Evolutionary conservation across 2,329 filamentous ascomycete species (phyloP).

Genomic region (Fusarium tjaetaba): DNA sequence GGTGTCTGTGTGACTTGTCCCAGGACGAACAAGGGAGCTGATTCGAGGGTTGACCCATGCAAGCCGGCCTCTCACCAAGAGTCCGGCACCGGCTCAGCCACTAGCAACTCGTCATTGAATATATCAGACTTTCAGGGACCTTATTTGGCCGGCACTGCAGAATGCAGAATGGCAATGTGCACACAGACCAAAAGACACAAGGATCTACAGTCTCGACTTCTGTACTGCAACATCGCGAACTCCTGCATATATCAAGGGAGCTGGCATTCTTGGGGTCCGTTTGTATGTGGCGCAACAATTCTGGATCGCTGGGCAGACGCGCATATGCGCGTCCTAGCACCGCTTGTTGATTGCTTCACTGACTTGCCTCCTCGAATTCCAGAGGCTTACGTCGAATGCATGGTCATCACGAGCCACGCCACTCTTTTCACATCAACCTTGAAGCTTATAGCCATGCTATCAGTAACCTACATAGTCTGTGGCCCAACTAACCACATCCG

Average conservation of each 20-base stretch:
- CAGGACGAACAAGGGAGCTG: constrained; percentile 27
- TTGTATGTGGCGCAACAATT: constrained; percentile 18
- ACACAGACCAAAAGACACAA: not conserved
- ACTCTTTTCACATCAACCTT: not conserved
- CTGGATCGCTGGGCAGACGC: constrained; percentile 10
- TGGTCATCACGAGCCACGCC: constrained; percentile 33
- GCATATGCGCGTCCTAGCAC: constrained; percentile 24
- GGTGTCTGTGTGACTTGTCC: constrained; percentile 36
- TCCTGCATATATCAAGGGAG: constrained; percentile 16
- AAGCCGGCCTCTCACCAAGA: constrained; percentile 21
- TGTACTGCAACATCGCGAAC: constrained; percentile 15
- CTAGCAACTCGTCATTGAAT: constrained; percentile 34
- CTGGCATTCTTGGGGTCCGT: constrained; percentile 21
- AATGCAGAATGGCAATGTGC: constrained; percentile 1
- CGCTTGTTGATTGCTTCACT: constrained; percentile 28
- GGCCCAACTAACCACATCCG: not conserved
- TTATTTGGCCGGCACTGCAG: constrained; percentile 6
- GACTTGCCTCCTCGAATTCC: constrained; percentile 30
- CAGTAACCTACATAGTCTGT: not conserved
- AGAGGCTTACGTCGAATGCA: constrained; percentile 25
- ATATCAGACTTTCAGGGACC: constrained; percentile 24
- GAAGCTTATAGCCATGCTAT: not conserved
- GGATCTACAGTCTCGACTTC: constrained; percentile 2
- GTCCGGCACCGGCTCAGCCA: constrained; percentile 28
- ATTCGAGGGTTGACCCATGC: constrained; percentile 31